A percentile compares a stretch with the other conserved stretches of the same genome.
These are phyloP conservation scores for Coniochaeta sp. DNA, from an alignment of 2,329 filamentous ascomycete genomes.

Conservation along the genomic window DNA sequence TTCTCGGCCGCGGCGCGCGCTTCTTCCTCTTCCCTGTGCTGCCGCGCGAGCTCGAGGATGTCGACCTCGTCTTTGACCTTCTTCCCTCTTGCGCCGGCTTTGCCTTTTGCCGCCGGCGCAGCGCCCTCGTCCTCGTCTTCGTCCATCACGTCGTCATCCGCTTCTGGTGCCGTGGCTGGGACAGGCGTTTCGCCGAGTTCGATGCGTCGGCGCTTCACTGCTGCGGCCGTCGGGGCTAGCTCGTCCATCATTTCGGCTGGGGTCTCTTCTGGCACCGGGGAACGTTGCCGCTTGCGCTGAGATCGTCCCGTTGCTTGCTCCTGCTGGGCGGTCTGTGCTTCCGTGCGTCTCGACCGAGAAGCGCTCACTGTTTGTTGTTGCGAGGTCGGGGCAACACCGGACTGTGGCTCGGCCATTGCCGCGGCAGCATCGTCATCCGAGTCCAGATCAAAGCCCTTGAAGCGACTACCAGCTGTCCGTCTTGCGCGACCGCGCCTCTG, in stretches of 20 bases:
- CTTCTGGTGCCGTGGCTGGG: conserved; percentile 21
- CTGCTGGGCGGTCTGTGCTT: conserved; percentile 7
- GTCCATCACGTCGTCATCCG: conserved; percentile 5
- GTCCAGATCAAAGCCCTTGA: conserved; percentile 64
- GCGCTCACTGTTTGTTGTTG: conserved; percentile 29
- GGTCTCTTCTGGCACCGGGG: conserved; percentile 28
- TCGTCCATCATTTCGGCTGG: conserved; percentile 56
- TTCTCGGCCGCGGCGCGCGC: conserved; percentile 49
- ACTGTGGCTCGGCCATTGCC: conserved; percentile 32
- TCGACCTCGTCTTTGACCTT: conserved; percentile 52
- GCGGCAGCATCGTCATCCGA: conserved; percentile 23
- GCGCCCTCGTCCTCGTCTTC: conserved; percentile 11
- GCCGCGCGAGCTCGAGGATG: conserved; percentile 58
- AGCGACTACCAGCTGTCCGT: conserved; percentile 40
- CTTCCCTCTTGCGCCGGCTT: conserved; percentile 12
- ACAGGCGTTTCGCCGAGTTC: conserved; percentile 46
- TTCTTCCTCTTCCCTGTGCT: conserved; percentile 58
- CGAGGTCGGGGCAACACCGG: conserved; percentile 46
- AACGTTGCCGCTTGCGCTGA: conserved; percentile 38
- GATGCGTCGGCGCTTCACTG: conserved; percentile 70
- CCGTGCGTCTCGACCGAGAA: conserved; percentile 10
- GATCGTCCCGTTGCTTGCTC: conserved; percentile 11
- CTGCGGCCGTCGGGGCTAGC: conserved; percentile 69
- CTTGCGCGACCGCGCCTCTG: conserved; percentile 12
- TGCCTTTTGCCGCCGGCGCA: conserved; percentile 24